A percentile compares a stretch with the other conserved stretches of the same genome.
Conservation (phyloP, 208 protist species). For the Blechomonas ayalai region DNA sequence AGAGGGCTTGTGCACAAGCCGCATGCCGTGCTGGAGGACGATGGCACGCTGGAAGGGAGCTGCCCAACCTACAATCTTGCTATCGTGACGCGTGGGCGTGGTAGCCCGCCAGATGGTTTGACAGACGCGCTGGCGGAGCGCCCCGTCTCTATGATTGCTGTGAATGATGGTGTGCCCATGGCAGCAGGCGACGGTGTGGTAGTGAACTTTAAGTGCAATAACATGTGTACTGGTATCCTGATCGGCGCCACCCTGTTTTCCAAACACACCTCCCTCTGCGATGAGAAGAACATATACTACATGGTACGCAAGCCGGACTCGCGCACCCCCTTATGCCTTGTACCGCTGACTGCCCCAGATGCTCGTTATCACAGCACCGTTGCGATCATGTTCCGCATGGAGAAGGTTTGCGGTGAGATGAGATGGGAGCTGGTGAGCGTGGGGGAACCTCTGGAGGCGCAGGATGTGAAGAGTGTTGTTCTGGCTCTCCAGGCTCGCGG, state of each 20-base stretch:
- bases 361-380: conserved; percentile 31
- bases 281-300: conserved; percentile 48
- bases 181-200: conserved; percentile 55
- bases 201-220: conserved; percentile 41
- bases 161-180: conserved; percentile 25
- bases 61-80: conserved; percentile 1
- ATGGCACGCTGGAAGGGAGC: not conserved
- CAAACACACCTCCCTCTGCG: conserved; percentile 16
- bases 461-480: conserved; percentile 57
- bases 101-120: not conserved
- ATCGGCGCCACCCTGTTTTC: conserved; percentile 59
- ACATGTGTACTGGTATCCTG: conserved; percentile 37
- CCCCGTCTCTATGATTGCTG: too few relatives aligned
- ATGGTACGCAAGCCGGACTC: conserved; percentile 35
- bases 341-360: conserved; percentile 33
- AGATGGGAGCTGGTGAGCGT: conserved; percentile 75
- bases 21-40: conserved; percentile 30
- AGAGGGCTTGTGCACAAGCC: conserved; percentile 46
- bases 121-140: not conserved
- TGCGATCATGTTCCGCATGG: conserved; percentile 58
- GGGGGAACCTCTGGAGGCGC: conserved; percentile 24
- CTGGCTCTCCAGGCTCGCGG: conserved; percentile 43
- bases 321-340: conserved; percentile 29
- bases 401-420: conserved; percentile 28
- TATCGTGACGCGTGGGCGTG: not conserved